Conservation (phyloP, 495 filamentous ascomycete genomes). For the Penicillium coprophilum region DNA sequence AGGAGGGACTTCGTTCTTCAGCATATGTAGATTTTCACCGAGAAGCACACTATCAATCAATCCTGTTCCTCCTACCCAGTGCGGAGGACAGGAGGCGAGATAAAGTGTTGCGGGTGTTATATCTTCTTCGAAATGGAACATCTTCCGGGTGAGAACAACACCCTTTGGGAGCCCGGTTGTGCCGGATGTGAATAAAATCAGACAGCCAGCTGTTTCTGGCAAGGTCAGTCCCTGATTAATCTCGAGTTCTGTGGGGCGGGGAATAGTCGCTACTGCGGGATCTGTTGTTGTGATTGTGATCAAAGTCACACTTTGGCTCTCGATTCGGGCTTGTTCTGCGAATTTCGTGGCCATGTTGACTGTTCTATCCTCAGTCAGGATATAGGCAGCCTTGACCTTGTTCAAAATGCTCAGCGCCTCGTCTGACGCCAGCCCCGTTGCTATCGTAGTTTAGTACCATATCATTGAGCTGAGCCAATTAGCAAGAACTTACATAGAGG, state of each 20-base stretch:
- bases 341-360: conserved; percentile 1
- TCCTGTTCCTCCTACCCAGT: conserved; percentile 11
- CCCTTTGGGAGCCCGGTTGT: conserved; percentile 10
- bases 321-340: background rate
- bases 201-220: conserved; percentile 1
- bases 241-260: conserved; percentile 3
- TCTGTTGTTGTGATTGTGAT: background rate
- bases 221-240: conserved; percentile 2
- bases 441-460: conserved; percentile 8
- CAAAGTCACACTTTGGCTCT: no score
- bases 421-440: conserved; percentile 6
- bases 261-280: background rate
- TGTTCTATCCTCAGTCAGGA: conserved; percentile 1
- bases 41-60: conserved; percentile 6
- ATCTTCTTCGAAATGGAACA: conserved; percentile 1
- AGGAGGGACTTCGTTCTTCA: conserved; percentile 7
- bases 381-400: conserved; percentile 1
- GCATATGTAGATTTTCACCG: conserved; percentile 3
- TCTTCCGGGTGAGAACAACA: conserved; percentile 12
- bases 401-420: background rate
- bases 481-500: conserved; percentile 9
- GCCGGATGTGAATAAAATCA: conserved; percentile 9
- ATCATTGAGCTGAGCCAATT: background rate
- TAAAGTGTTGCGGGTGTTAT: conserved; percentile 1
- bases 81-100: conserved; percentile 8